phyloP scores from a whole-genome alignment of 768 basidiomycete genomes.

The Lactarius quietus region DNA sequence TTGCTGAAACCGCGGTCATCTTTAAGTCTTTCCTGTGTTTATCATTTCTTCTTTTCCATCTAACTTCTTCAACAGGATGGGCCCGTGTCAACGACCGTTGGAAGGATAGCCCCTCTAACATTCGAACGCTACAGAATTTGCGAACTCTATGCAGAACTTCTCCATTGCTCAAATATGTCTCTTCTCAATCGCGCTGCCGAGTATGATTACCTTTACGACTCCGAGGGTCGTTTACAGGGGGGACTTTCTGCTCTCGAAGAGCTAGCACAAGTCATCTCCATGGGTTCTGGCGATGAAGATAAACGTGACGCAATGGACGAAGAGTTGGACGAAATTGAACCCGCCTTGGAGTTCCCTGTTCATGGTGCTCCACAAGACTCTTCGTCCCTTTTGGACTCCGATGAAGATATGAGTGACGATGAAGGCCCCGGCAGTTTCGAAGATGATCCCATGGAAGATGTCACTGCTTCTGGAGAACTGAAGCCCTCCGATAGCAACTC shows the following conservation, averaged over 20 bases:
- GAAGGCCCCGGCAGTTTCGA: constrained; percentile 70
- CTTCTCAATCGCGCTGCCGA: constrained; percentile 80
- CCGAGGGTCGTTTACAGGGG: constrained; percentile 81
- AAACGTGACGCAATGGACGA: constrained; percentile 59
- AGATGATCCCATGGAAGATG: constrained; percentile 80
- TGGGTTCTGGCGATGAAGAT: constrained; percentile 52
- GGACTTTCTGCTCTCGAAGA: constrained; percentile 82
- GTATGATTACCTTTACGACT: constrained; percentile 69
- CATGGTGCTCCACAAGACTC: constrained; percentile 49
- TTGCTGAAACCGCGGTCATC: constrained; percentile 70
- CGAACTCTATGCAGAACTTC: constrained; percentile 92
- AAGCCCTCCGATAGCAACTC: constrained; percentile 20
- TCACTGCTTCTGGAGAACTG: constrained; percentile 69
- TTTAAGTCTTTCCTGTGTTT: constrained; percentile 43
- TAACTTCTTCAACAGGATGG: constrained; percentile 46
- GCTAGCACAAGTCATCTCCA: constrained; percentile 77
- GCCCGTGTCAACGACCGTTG: constrained; percentile 70
- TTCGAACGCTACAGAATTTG: constrained; percentile 95
- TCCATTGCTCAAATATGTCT: constrained; percentile 98
- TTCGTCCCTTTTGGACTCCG: constrained; percentile 55
- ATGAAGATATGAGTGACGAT: constrained; percentile 72
- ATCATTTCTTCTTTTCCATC: constrained; percentile 5
- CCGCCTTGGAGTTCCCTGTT: constrained; percentile 66
- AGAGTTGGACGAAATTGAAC: constrained; percentile 54
- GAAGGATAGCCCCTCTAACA: constrained; percentile 74